These are phyloP conservation scores for Wallacemonas sp. DNA, from an alignment of 208 protist species.

Conservation along the genomic window DNA sequence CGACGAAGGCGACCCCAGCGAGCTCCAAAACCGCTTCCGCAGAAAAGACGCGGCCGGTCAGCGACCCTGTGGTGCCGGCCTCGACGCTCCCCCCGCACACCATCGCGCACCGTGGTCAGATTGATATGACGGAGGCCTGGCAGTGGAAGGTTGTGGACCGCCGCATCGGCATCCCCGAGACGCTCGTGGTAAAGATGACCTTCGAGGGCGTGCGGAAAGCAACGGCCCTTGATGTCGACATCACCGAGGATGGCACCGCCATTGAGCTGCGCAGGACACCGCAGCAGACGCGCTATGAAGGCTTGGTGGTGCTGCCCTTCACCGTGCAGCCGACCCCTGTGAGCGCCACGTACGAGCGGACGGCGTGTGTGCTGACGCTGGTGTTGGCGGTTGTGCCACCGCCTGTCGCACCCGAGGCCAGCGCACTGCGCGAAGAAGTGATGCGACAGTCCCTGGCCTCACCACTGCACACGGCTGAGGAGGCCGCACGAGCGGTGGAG, in stretches of 20 bases:
- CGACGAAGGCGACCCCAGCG: not conserved
- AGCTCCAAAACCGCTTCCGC: too few relatives aligned
- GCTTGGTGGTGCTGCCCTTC: constrained; percentile 76
- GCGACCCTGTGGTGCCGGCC: not conserved
- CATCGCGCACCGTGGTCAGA: constrained; percentile 73
- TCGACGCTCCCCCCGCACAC: constrained; percentile 57
- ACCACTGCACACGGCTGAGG: constrained; percentile 5
- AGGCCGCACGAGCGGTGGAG: not conserved
- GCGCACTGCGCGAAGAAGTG: constrained; percentile 42
- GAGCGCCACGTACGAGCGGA: constrained; percentile 69
- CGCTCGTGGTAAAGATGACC: constrained; percentile 76
- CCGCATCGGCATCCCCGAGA: constrained; percentile 77
- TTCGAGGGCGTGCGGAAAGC: constrained; percentile 60
- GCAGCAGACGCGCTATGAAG: constrained; percentile 46
- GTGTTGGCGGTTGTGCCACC: constrained; percentile 77
- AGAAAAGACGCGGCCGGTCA: too few relatives aligned
- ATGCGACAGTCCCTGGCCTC: constrained; percentile 11
- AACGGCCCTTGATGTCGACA: constrained; percentile 56
- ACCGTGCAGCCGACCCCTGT: constrained; percentile 64
- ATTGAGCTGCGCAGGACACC: constrained; percentile 52
- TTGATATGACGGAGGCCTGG: constrained; percentile 84
- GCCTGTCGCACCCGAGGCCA: constrained; percentile 28
- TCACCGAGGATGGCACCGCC: constrained; percentile 56
- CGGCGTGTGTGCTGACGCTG: constrained; percentile 57
- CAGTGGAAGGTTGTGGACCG: constrained; percentile 73